These are phyloP conservation scores for Parasarocladium wereldwijsianum DNA, from an alignment of 2,329 filamentous ascomycete genomes.

Conservation along the genomic window DNA sequence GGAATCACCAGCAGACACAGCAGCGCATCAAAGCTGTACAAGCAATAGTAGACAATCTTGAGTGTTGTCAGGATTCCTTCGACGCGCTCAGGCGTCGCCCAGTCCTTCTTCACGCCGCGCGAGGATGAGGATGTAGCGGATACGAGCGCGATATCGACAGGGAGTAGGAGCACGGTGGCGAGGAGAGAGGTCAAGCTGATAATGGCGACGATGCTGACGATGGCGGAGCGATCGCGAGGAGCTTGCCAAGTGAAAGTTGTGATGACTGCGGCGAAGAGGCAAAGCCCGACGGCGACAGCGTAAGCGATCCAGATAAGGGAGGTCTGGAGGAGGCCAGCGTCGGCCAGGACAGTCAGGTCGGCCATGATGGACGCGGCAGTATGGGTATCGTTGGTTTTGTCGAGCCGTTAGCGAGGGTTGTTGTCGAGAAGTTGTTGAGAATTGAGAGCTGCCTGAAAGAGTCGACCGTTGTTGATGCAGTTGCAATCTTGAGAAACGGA, in stretches of 20 bases:
- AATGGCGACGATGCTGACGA: constrained; percentile 74
- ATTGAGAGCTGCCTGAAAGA: too few relatives aligned
- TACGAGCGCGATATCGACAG: constrained; percentile 88
- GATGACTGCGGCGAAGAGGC: constrained; percentile 62
- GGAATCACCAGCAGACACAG: constrained; percentile 83
- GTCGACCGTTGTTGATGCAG: too few relatives aligned
- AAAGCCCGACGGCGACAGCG: constrained; percentile 62
- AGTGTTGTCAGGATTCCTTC: constrained; percentile 66
- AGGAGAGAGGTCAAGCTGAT: constrained; percentile 76
- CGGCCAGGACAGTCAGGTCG: constrained; percentile 17
- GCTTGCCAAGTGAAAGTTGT: constrained; percentile 90
- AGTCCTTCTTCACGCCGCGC: constrained; percentile 77
- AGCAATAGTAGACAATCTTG: constrained; percentile 77
- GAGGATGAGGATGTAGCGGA: constrained; percentile 70
- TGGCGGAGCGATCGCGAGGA: constrained; percentile 67
- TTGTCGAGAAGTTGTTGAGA: too few relatives aligned
- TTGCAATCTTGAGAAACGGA: too few relatives aligned
- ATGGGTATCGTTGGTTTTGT: too few relatives aligned
- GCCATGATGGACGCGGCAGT: neutral
- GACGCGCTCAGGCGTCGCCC: constrained; percentile 75
- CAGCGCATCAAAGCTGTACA: constrained; percentile 84
- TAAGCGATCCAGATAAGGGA: constrained; percentile 94
- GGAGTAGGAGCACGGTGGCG: constrained; percentile 81
- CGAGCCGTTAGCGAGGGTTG: too few relatives aligned
- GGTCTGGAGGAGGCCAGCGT: constrained; percentile 58